phyloP scores from a whole-genome alignment of 2,329 filamentous ascomycete genomes.

The Ascocoryne sarcoides region DNA sequence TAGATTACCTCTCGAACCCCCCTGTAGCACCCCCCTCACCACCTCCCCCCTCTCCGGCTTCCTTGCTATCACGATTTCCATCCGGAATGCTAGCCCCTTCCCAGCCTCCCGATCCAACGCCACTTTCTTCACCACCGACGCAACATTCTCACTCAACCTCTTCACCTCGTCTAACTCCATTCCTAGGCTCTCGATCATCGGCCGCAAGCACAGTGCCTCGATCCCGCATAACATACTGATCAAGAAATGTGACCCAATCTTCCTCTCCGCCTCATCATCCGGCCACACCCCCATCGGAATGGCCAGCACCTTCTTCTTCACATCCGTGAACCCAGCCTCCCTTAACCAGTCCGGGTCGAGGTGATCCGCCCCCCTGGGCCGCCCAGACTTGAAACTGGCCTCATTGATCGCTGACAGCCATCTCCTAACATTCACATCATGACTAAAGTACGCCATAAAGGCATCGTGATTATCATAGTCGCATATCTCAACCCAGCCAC shows the following conservation, averaged over 20 bases:
- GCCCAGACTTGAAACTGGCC: constrained; percentile 17
- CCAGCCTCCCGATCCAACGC: constrained; percentile 16
- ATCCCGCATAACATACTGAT: constrained; percentile 17
- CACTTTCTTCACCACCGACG: constrained; percentile 11
- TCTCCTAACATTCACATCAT: constrained; percentile 8
- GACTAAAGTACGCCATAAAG: constrained; percentile 14
- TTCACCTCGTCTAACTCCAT: constrained; percentile 22
- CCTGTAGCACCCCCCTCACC: background rate
- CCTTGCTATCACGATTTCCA: constrained; percentile 20
- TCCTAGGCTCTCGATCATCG: constrained; percentile 19
- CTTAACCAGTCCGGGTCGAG: constrained; percentile 22
- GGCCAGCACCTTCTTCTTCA: constrained; percentile 23
- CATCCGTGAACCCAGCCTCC: constrained; percentile 35
- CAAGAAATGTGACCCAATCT: constrained; percentile 22
- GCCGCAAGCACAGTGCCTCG: constrained; percentile 21
- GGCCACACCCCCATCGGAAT: constrained; percentile 30
- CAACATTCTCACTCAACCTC: constrained; percentile 9
- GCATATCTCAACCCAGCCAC: constrained; percentile 26
- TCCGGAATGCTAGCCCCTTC: constrained; percentile 17
- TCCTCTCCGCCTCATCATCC: constrained; percentile 22
- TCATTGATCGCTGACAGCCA: constrained; percentile 12
- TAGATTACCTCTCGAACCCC: background rate
- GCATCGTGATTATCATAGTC: constrained; percentile 24
- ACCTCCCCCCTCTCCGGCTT: constrained; percentile 14
- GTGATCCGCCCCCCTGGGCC: constrained; percentile 14